Evolutionary conservation across 2,329 filamentous ascomycete genomes (phyloP), one percentile per base, ranked within the genome.

Genomic region (Fonsecaea nubica): DNA sequence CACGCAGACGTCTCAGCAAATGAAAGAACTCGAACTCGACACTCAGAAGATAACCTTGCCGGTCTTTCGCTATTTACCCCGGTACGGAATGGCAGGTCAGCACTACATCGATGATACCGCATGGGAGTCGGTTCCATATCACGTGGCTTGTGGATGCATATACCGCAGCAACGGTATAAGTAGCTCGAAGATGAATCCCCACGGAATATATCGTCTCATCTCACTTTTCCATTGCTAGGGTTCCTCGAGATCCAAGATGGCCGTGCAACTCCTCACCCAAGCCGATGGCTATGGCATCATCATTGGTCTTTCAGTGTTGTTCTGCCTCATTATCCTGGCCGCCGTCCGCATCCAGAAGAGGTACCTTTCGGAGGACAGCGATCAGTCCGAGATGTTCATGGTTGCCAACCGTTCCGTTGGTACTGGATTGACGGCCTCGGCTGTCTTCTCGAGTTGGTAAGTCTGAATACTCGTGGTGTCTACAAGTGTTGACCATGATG

Each of bases 301-400:
- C 50, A 77, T 84, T 64, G 83, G 82, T 6, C 78, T 85, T 5
- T 80, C 80, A 1, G 74, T 84, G 0, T 67, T 81, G 1, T 85
- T 85, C 68, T 82, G 79, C 62, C 74, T 77, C 3, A 78, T 85
- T 18, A 84, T 84, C 66, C 67, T 85, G 6, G 70, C 75, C 4
- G 81, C 82, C 4, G 78, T 84, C 38, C 79, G 79, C 45, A 75
- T 84, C 2, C 82, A 84, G 72, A 80, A 77, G 59, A 68, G 69
- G 36, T 81, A 81, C 63, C 74, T 82, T 15, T 67, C 75, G 1
- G 81, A 82, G 66, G 80, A 82, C 69, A 77, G 74, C 6, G 76
- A 75, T 30, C 80, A 80, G 15, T 82, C 82, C 1, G 77, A 78
- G 62, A 78, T 78, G 77, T 78, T 78, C 68, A 78, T 79, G 76